Percentiles rank a stretch among this genome's conserved stretches.
phyloP scores from a whole-genome alignment of 768 basidiomycete species.

The Ephemerocybe angulata region DNA sequence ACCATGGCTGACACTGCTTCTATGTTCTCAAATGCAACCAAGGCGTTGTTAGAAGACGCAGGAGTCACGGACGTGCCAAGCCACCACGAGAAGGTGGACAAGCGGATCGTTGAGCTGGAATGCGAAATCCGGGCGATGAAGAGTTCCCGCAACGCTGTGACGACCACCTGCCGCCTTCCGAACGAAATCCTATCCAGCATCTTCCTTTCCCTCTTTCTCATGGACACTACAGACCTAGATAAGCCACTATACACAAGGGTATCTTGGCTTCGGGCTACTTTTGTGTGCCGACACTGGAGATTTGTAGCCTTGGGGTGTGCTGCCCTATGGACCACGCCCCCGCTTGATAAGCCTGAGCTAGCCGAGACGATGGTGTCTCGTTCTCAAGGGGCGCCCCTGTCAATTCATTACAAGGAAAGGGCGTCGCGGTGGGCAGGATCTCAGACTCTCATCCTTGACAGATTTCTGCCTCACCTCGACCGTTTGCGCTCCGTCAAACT shows the following conservation, averaged over 20 bases:
- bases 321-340: not conserved
- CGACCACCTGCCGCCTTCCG: not conserved
- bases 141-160: not conserved
- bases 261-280: not conserved
- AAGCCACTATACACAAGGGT: not conserved
- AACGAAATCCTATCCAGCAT: not conserved
- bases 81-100: too few species aligned
- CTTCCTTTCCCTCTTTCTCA: not conserved
- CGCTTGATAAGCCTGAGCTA: not conserved
- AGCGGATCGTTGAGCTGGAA: too few species aligned
- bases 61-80: too few species aligned
- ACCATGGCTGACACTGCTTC: too few species aligned
- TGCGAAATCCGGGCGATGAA: too few species aligned
- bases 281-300: not conserved
- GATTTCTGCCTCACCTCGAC: not conserved
- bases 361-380: too few species aligned
- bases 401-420: not conserved
- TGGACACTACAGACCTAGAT: not conserved
- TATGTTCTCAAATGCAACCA: too few species aligned
- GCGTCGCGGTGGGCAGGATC: not conserved
- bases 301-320: not conserved
- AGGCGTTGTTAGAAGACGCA: too few species aligned
- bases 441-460: not conserved
- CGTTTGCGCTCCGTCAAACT: not conserved
- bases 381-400: too few species aligned